Base-by-base conservation (phyloP, 352 stramenopile genomes). In the Saprolegnia diclina region DNA sequence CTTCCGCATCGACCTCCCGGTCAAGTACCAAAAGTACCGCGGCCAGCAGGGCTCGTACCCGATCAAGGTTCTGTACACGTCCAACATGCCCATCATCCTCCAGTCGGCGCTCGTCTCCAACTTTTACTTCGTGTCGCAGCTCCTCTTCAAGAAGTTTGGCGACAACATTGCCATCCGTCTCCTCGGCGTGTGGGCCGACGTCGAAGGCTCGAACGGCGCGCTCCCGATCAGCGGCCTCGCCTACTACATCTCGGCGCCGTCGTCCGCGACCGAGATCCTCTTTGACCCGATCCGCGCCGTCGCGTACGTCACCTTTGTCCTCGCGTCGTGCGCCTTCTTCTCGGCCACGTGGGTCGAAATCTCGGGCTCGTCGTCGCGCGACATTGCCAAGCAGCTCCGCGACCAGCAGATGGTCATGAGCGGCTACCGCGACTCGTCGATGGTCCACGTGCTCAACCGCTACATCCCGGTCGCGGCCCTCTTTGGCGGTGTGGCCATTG, bases 51-150 rank as follows among this genome's bases (percentile, higher is more conserved):
- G 96, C 76, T 99, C 94, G 71, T 99, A 99, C 89, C 97, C 97
- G 71, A 99, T 99, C 91, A 99, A 99, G 89, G 87, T 99, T 5
- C 99, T 99, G 79, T 99, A 99, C 92, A 99, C 97, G 56, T 99
- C 94, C 71, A 99, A 99, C 92, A 99, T 99, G 96, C 97, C 97
- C 59, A 99, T 99, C 80, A 99, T 99, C 71, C 81, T 99, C 48
- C 96, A 99, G 82, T 99, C 97, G 11, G 97, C 97, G 19, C 87
- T 99, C 54, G 96, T 99, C 52, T 98, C 92, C 72, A 99, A 99
- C 87, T 78, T 99, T 54, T 99, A 99, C 90, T 99, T 99, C 83
- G 94, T 99, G 72, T 98, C 91, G 75, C 97, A 99, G 85, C 81
- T 99, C 29, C 82, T 99, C 19, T 99, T 98, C 91, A 99, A 98